Evolutionary conservation across 305 asterid species (phyloP).

Genomic region (Fraxinus ornus): DNA sequence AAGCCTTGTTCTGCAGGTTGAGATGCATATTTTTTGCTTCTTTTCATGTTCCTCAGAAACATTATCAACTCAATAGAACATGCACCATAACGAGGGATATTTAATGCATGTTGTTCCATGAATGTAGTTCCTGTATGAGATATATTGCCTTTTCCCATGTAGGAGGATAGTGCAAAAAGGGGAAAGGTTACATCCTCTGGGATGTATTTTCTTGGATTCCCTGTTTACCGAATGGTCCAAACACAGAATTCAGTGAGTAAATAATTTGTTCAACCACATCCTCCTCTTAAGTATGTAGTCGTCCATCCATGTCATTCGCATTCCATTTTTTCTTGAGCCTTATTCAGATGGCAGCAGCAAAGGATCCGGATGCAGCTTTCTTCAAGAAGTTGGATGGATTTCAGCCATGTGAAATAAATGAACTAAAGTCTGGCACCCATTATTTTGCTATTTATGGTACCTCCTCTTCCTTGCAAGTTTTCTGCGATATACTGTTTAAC

Average conservation of each 20-base stretch:
- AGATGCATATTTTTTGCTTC: conserved; percentile 6
- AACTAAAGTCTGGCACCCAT: conserved; percentile 82
- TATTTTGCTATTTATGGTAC: conserved; percentile 89
- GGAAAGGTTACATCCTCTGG: conserved; percentile 86
- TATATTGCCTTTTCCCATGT: conserved; percentile 13
- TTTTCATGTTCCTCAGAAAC: neutral
- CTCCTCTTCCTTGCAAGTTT: conserved; percentile 23
- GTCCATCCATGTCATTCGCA: conserved; percentile 9
- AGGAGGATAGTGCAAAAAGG: conserved; percentile 89
- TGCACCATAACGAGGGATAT: neutral
- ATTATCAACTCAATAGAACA: conserved; percentile 2
- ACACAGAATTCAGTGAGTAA: conserved; percentile 63
- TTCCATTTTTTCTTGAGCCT: conserved; percentile 22
- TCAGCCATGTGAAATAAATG: conserved; percentile 95
- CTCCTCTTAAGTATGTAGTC: neutral
- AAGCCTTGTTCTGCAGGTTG: conserved; percentile 82
- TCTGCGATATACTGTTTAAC: conserved; percentile 5
- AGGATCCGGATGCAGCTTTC: conserved; percentile 89
- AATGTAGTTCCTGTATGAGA: neutral
- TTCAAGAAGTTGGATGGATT: conserved; percentile 89
- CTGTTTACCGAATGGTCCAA: conserved; percentile 87
- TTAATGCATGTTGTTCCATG: neutral
- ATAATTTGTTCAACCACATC: conserved; percentile 9
- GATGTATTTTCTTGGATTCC: conserved; percentile 87
- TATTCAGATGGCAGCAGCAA: conserved; percentile 56